phyloP scores from a whole-genome alignment of 352 stramenopile species.

The Paralagenidium karlingii region DNA sequence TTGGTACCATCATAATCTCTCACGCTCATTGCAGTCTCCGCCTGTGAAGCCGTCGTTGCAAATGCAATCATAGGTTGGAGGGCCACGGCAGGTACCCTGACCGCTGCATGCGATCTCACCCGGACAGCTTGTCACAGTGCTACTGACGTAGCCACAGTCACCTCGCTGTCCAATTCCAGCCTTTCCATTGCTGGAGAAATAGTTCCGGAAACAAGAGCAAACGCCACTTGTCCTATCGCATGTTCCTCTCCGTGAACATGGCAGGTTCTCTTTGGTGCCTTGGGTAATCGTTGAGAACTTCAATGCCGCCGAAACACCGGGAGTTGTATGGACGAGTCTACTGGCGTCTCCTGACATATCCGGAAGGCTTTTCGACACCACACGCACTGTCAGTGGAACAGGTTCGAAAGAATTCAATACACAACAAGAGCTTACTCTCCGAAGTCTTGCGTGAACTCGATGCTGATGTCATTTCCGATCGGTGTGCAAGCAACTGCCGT shows the following conservation, averaged over 20 bases:
- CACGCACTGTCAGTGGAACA: neutral
- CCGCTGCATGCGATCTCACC: constrained; percentile 65
- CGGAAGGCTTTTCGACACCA: constrained; percentile 21
- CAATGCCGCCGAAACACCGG: constrained; percentile 25
- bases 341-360: constrained; percentile 43
- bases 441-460: constrained; percentile 69
- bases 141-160: constrained; percentile 82
- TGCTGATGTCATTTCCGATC: constrained; percentile 62
- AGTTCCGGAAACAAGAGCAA: constrained; percentile 79
- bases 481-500: constrained; percentile 49
- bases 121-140: constrained; percentile 45
- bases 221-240: constrained; percentile 66
- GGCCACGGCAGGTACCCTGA: constrained; percentile 50
- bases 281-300: constrained; percentile 39
- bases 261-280: constrained; percentile 82
- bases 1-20: neutral
- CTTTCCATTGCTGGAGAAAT: constrained; percentile 71
- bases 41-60: constrained; percentile 67
- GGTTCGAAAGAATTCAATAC: neutral
- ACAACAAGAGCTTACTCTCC: constrained; percentile 25
- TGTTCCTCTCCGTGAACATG: constrained; percentile 74
- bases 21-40: constrained; percentile 54
- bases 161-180: constrained; percentile 73
- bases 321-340: constrained; percentile 30
- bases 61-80: constrained; percentile 65